Evolutionary conservation across 2,329 filamentous ascomycete species (phyloP), one percentile per base, ranked within the genome.

Genomic region (Fusarium bactridioides): DNA sequence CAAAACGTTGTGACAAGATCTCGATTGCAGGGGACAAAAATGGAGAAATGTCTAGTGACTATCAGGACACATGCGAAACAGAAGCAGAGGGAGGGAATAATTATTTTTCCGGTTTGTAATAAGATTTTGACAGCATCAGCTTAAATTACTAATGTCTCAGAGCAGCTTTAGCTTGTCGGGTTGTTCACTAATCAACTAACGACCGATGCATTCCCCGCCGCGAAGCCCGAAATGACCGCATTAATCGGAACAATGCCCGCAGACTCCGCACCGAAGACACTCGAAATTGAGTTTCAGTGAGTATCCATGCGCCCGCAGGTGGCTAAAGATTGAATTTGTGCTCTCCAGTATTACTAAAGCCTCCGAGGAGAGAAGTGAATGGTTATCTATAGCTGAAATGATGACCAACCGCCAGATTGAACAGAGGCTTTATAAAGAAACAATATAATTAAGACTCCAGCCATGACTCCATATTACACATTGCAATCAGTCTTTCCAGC

Each of bases 311-410:
- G 33, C 33, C 23, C 33, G 23, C 19, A 38, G 10, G 0, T 5
- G 15, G 10, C 4, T n/a, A 10, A 33, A 33, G 31, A 0, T 16
- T 16, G 1, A 1, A 16, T 7, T 0, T 8, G 13, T 16, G 31
- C 13, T 33, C 0, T 16, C 31, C 31, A 33, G 31, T 8, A 54
- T 40, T 54, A 54, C 23, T 40, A 54, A 54, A 54, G 23, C 19
- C 23, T 54, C 50, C 50, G 50, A 54, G 50, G 50, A 54, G 50
- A 27, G 50, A 54, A 54, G 0, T 1, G 3, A 12, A 40, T n/a
- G 23, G 33, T 6, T 54, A 13, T 18, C 33, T 4, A 4, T 40
- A 1, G 50, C 2, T 18, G 7, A 5, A 10, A 7, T 53, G 50
- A 53, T 53, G 50, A 54, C 50, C 23, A 54, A 54, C 10, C 3